Base-by-base conservation (phyloP, 805 yeast species). In the Pichia nakasei region DNA sequence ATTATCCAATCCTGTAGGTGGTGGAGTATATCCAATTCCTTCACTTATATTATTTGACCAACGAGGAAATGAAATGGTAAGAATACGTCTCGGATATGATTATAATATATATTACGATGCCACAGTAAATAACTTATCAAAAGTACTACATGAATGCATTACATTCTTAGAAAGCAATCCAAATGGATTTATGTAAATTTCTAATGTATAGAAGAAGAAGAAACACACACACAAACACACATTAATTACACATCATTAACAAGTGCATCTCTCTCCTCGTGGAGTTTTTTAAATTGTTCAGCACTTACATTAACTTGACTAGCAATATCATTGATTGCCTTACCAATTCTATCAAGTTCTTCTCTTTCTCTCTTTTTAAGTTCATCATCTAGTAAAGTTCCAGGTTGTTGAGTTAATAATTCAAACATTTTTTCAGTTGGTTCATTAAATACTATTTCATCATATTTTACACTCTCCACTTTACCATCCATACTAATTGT, bases 391-490 rank as follows among this genome's bases (percentile, higher is more conserved):
- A 76, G 50, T 53, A 72, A 49, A 55, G 82, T 70, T 38, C 80
- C 69, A 5, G 95, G 91, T 47, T 74, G 72, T 33, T 69, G 61
- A 6, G 95, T 85, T 55, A 91, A 70, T 5, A 80, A 66, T 52
- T 82, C 86, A 65, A 93, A 91, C 63, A 88, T 76, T 19, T 74
- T 74, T 53, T 93, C 97, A 7, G 96, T 88, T 3, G 98, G 98
- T 61, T 93, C 98, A 59, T 84, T 86, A 58, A 93, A 93, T 2
- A 93, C 95, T 18, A 93, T 66, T 59, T 93, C 98, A 58, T 93
- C 98, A 55, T 83, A 93, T 35, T 81, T 65, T 2, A 78, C 63
- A 38, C 84, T 73, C 48, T 78, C 74, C 3, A 84, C 83, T 5
- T 66, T 61, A 1, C 69, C 65, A 39, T 63, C 61, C 29, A 47